A percentile compares a stretch with the other conserved stretches of the same genome.
Evolutionary conservation across 495 filamentous ascomycete genomes (phyloP).

Genomic region (Penicillium steckii): DNA sequence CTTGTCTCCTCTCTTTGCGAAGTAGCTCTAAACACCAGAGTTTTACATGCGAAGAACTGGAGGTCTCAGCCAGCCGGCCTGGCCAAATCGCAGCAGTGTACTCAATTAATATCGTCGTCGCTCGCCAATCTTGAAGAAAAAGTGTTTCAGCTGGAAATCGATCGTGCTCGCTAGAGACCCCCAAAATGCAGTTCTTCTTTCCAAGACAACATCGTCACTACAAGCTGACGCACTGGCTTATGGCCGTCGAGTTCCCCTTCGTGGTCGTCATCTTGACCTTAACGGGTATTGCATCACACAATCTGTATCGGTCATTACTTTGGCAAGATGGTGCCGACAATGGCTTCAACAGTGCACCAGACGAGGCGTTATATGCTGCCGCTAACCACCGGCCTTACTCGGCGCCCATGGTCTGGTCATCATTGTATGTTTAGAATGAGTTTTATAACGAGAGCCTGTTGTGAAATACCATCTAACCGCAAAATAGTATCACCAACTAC

Average conservation of each 20-base stretch:
- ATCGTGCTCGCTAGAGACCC: constrained; percentile 4
- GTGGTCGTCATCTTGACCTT: constrained; percentile 72
- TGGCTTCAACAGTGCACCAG: constrained; percentile 81
- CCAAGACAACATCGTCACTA: constrained; percentile 64
- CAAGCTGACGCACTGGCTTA: constrained; percentile 60
- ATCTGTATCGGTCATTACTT: constrained; percentile 73
- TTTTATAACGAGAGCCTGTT: neutral
- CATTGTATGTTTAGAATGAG: constrained; percentile 58
- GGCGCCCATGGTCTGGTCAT: constrained; percentile 78
- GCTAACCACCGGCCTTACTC: constrained; percentile 69
- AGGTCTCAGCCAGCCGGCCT: constrained; percentile 43
- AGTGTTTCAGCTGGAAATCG: neutral
- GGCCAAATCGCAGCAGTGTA: constrained; percentile 27
- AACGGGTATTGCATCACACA: constrained; percentile 77
- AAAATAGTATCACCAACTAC: constrained; percentile 67
- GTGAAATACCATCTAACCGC: constrained; percentile 11
- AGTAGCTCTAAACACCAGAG: constrained; percentile 10
- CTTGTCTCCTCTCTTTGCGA: neutral
- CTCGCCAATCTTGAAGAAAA: neutral
- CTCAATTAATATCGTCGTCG: constrained; percentile 5
- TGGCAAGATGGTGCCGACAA: constrained; percentile 80
- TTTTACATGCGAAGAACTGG: constrained; percentile 33
- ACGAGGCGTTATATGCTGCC: constrained; percentile 67
- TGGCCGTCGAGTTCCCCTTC: constrained; percentile 67
- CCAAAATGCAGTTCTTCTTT: constrained; percentile 35